Conservation (phyloP, 352 stramenopile species). For the Globisporangium cystogenes region DNA sequence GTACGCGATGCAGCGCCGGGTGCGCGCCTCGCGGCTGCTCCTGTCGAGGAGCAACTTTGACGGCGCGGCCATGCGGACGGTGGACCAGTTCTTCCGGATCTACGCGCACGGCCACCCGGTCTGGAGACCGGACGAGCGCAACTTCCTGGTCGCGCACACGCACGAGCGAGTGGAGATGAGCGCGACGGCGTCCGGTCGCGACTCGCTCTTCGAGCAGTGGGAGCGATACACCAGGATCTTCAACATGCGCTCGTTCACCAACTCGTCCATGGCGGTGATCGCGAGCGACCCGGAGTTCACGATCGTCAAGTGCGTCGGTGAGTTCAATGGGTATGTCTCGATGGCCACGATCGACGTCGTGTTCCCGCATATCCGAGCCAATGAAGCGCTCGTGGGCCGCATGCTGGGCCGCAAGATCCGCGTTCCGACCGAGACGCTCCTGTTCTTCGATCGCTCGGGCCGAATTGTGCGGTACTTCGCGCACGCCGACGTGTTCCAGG, state of each 20-base stretch:
- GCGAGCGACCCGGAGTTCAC: constrained; percentile 2
- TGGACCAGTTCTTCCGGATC: constrained; percentile 5
- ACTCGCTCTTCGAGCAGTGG: constrained; percentile 9
- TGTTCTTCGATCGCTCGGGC: constrained; percentile 3
- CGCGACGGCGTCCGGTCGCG: not conserved
- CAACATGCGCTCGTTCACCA: constrained; percentile 4
- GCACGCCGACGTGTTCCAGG: constrained; percentile 6
- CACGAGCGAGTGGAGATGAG: not conserved
- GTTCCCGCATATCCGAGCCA: constrained; percentile 9
- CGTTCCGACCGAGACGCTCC: not conserved
- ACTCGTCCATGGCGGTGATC: not conserved
- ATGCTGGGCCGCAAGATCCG: constrained; percentile 8
- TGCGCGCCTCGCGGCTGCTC: not conserved
- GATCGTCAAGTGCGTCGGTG: constrained; percentile 6
- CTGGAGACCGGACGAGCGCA: not conserved
- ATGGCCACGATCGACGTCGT: constrained; percentile 12
- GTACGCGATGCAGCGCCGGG: not conserved
- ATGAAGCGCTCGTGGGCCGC: constrained; percentile 11
- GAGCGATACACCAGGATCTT: constrained; percentile 10
- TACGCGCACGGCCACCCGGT: not conserved
- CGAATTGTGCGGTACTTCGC: constrained; percentile 3
- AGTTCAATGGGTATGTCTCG: constrained; percentile 3
- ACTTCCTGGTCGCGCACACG: not conserved
- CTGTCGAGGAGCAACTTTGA: constrained; percentile 4
- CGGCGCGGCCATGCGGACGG: not conserved